phyloP scores from a whole-genome alignment of 495 filamentous ascomycete genomes.

The Aspergillus haitiensis region DNA sequence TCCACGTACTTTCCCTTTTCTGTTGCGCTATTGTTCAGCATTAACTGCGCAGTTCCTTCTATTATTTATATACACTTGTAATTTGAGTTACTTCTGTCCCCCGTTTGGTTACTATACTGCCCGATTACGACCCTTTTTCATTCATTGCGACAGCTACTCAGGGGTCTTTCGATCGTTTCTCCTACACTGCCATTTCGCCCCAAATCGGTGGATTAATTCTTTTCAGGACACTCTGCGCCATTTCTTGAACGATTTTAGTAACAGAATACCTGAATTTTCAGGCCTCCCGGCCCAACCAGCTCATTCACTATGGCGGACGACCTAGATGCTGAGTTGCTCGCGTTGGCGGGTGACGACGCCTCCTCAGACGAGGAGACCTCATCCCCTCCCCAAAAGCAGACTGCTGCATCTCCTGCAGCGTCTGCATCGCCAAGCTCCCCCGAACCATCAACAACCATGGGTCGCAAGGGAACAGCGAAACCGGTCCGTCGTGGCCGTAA shows the following conservation, averaged over 20 bases:
- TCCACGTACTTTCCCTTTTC: neutral
- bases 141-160: constrained; percentile 15
- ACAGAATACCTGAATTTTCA: constrained; percentile 18
- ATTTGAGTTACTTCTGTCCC: neutral
- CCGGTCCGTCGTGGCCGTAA: constrained; percentile 44
- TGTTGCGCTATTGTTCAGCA: neutral
- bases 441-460: constrained; percentile 40
- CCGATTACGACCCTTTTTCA: constrained; percentile 14
- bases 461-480: constrained; percentile 51
- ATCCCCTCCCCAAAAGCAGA: constrained; percentile 36
- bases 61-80: constrained; percentile 15
- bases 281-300: constrained; percentile 17
- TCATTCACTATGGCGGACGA: constrained; percentile 57
- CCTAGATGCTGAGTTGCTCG: constrained; percentile 85
- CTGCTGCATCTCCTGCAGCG: constrained; percentile 35
- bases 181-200: neutral
- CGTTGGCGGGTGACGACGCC: constrained; percentile 67
- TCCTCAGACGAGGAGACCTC: constrained; percentile 55
- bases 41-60: constrained; percentile 9
- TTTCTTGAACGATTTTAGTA: constrained; percentile 1
- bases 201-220: constrained; percentile 10
- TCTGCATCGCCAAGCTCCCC: constrained; percentile 41
- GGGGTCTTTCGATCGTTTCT: constrained; percentile 12
- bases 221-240: constrained; percentile 7
- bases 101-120: constrained; percentile 14